Base-by-base conservation (phyloP, 768 basidiomycete species). In the Suillus brevipes region DNA sequence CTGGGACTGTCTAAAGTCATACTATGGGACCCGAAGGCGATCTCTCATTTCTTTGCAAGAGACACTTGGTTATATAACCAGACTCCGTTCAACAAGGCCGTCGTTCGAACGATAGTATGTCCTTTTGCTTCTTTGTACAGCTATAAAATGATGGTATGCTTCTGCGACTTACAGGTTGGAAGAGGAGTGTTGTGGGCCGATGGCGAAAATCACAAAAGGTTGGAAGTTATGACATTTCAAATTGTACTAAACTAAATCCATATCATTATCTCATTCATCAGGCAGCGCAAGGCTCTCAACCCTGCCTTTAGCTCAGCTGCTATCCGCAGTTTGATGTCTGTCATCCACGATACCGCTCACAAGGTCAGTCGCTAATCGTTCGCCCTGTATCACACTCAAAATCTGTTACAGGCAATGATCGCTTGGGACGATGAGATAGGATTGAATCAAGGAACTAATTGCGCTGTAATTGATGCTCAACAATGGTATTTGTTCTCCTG, bases 261-360 rank as follows among this genome's bases (percentile, higher is more conserved):
- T 31, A 28, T 23, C 20, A 45, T 34, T 38, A 4, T 50, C 23
- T 14, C 23, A 50, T 28, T 23, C 23, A 13, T 23, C 43, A 83
- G 84, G 60, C 84, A 85, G 65, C 77, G 85, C 37, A 85, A 83
- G 65, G 79, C 82, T 0, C 69, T 85, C 9, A 79, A 82, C 1
- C 83, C 84, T 2, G 84, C 83, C 0, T 87, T 87, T 70, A 84
- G 81, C 69, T 83, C 81, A 67, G 78, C 82, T 2, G 81, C 83
- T 0, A 82, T 87, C 45, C 79, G 84, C 14, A 78, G 74, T 34
- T 70, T 85, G 6, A 82, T 78, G 0, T 68, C 78, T 2, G 78
- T 85, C 1, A 85, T 86, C 71, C 84, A 79, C 61, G 83, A 85
- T 65, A 80, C 83, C 1, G 78, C 79, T 2, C 81, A 85, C 69